phyloP scores from a whole-genome alignment of 176 grass and related monocot species.

The Hordeum vulgare region DNA sequence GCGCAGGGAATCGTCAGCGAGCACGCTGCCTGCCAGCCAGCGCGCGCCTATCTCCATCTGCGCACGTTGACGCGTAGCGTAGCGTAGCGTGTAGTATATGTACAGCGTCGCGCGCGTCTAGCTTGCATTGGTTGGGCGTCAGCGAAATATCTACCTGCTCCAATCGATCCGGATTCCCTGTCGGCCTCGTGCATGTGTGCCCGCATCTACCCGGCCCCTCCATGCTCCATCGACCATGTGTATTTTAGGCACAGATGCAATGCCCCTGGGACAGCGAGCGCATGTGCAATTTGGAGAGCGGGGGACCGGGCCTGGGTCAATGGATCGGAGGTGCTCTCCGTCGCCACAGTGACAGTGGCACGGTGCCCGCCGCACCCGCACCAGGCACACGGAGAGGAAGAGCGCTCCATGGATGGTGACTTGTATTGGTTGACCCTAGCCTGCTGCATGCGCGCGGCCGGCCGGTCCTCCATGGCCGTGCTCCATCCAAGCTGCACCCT shows the following conservation, averaged over 20 bases:
- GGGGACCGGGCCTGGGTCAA: background rate
- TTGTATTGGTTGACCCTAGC: slow-evolving; percentile 32
- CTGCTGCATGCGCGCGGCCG: background rate
- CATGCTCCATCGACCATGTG: background rate
- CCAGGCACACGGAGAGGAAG: background rate
- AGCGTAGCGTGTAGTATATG: background rate
- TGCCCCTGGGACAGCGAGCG: background rate
- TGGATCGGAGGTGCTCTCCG: background rate
- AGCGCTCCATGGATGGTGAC: background rate
- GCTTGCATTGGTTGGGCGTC: background rate
- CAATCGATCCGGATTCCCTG: slow-evolving; percentile 24
- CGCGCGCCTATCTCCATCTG: background rate
- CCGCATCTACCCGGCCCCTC: background rate
- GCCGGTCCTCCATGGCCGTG: too few relatives aligned
- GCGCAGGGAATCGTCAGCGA: background rate
- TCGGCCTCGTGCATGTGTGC: slow-evolving; percentile 18
- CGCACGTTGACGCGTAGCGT: background rate
- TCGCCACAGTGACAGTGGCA: background rate
- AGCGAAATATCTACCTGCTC: slow-evolving; percentile 2
- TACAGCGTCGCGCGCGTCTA: background rate
- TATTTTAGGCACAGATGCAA: background rate
- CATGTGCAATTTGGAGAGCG: background rate
- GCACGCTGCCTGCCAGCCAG: background rate
- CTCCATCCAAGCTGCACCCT: background rate
- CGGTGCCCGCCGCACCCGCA: slow-evolving; percentile 1